Conservation (phyloP, 306 rosid genomes). For the Fagus sylvatica region DNA sequence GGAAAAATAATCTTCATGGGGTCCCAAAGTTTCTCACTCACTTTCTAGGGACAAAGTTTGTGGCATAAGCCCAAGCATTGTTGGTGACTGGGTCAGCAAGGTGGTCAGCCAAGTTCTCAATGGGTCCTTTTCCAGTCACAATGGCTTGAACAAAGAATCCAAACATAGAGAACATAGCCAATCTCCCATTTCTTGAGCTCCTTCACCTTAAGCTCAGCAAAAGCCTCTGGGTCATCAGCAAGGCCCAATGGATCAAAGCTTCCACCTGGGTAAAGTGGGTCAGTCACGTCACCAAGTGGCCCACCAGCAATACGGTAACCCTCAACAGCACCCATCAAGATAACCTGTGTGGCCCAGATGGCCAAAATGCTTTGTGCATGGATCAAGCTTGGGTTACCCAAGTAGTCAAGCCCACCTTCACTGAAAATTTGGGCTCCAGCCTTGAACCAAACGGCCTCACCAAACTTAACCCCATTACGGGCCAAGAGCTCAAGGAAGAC, state of each 20-base stretch:
- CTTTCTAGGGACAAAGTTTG: constrained; percentile 95
- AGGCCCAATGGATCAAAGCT: constrained; percentile 97
- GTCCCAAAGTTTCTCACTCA: constrained; percentile 23
- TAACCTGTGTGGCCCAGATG: constrained; percentile 77
- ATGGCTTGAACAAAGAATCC: constrained; percentile 94
- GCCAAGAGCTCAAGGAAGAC: constrained; percentile 86
- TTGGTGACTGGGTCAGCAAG: constrained; percentile 95
- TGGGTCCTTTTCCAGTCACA: constrained; percentile 84
- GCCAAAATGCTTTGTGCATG: constrained; percentile 96
- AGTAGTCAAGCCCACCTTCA: constrained; percentile 92
- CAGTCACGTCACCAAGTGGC: constrained; percentile 78
- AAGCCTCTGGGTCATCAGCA: constrained; percentile 94
- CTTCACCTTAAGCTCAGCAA: constrained; percentile 91
- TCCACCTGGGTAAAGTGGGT: constrained; percentile 88
- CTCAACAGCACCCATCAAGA: constrained; percentile 89
- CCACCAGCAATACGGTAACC: constrained; percentile 92
- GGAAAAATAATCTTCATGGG: not conserved
- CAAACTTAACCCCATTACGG: constrained; percentile 84
- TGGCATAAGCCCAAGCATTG: constrained; percentile 92
- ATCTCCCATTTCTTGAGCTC: constrained; percentile 84
- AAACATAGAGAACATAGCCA: constrained; percentile 95
- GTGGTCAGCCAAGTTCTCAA: constrained; percentile 93
- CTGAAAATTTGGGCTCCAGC: constrained; percentile 90
- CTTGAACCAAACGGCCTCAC: constrained; percentile 93
- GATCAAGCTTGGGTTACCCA: constrained; percentile 89